Percentiles rank a stretch among this genome's conserved stretches.
These are phyloP conservation scores for Zanthoxylum bungeanum DNA, from an alignment of 345 rosid species.

Conservation along the genomic window DNA sequence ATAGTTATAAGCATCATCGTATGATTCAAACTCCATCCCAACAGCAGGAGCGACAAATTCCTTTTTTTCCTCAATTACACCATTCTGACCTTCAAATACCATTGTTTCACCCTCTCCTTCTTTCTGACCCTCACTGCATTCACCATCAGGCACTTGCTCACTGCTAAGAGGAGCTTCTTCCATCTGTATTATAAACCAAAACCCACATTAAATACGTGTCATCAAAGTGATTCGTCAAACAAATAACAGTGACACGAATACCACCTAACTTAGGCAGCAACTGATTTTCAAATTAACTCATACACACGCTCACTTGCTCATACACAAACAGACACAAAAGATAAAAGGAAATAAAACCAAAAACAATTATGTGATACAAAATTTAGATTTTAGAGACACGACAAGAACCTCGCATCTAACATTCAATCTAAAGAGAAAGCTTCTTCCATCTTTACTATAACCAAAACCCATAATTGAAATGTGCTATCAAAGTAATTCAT, in stretches of 20 bases:
- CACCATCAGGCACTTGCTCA: slow-evolving; percentile 39
- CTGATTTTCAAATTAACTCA: not conserved
- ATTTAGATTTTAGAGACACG: not conserved
- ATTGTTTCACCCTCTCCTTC: slow-evolving; percentile 23
- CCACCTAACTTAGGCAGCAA: not conserved
- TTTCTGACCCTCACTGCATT: slow-evolving; percentile 8
- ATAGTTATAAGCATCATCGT: slow-evolving; percentile 78
- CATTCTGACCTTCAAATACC: slow-evolving; percentile 32
- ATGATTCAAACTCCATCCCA: slow-evolving; percentile 83
- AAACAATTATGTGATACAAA: not conserved
- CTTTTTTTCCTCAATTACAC: slow-evolving; percentile 35
- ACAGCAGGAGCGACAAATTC: slow-evolving; percentile 67
- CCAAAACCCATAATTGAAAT: no score
- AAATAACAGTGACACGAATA: not conserved
- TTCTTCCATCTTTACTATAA: slow-evolving; percentile 33
- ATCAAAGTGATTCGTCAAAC: not conserved
- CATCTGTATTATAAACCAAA: slow-evolving; percentile 21
- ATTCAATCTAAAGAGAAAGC: slow-evolving; percentile 8
- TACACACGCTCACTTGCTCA: not conserved
- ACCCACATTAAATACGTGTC: not conserved
- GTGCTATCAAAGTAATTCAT: not conserved
- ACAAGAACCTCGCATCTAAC: not conserved
- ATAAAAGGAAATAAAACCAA: not conserved
- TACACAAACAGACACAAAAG: not conserved
- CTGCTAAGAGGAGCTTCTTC: slow-evolving; percentile 34